Percentiles rank a stretch among this genome's conserved stretches.
Conservation (phyloP, 192 early-diverging fungal species). For the Coemansia sp. region DNA sequence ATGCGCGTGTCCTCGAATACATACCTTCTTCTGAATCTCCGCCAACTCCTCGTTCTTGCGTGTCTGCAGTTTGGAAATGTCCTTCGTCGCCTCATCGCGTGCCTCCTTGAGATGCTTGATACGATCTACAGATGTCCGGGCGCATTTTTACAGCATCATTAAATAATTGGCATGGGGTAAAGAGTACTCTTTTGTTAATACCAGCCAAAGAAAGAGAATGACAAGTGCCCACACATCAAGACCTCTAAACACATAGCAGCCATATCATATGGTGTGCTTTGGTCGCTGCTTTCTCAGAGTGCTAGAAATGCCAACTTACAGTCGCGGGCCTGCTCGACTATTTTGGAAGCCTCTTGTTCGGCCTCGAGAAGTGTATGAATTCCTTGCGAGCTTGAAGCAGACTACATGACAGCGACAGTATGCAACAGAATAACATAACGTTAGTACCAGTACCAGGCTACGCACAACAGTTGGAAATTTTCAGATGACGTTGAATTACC, state of each 20-base stretch:
- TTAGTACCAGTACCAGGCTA: too few species aligned
- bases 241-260: background rate
- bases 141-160: background rate
- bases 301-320: constrained; percentile 41
- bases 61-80: constrained; percentile 82
- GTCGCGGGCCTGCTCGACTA: constrained; percentile 87
- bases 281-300: background rate
- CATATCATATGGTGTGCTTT: background rate
- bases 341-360: constrained; percentile 92
- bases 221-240: background rate
- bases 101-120: constrained; percentile 92
- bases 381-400: constrained; percentile 75
- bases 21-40: constrained; percentile 32
- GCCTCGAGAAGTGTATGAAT: constrained; percentile 97
- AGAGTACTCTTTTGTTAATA: background rate
- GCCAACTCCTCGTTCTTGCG: constrained; percentile 74
- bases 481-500: constrained; percentile 3
- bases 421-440: background rate
- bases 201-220: background rate
- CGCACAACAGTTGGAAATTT: too few species aligned
- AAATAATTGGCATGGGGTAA: background rate
- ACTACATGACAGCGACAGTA: constrained; percentile 23
- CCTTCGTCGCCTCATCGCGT: constrained; percentile 89
- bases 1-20: background rate
- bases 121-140: constrained; percentile 58